These are phyloP conservation scores for Boletellus emodensis DNA, from an alignment of 768 basidiomycete species.

Conservation along the genomic window DNA sequence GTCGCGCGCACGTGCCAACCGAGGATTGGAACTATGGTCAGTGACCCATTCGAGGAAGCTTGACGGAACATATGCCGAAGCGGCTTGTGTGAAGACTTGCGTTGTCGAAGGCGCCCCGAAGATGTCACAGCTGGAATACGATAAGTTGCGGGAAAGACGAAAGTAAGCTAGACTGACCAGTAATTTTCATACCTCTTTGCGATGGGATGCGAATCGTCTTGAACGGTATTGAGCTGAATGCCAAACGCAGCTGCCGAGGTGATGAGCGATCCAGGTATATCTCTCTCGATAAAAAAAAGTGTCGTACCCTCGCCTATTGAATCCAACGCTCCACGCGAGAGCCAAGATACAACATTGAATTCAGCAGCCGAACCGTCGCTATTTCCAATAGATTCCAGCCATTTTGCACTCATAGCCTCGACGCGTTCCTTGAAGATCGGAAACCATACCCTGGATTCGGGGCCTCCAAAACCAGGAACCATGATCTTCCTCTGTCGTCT, in stretches of 20 bases:
- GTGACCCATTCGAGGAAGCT: not conserved
- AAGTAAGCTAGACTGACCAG: not conserved
- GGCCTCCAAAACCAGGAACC: constrained; percentile 48
- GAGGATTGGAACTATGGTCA: not conserved
- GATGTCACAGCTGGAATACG: constrained; percentile 1
- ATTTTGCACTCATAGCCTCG: constrained; percentile 13
- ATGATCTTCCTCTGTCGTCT: constrained; percentile 52
- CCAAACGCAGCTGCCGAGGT: constrained; percentile 41
- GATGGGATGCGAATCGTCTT: constrained; percentile 1
- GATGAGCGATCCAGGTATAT: not conserved
- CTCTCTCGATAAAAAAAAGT: not conserved
- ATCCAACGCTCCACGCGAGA: constrained; percentile 44
- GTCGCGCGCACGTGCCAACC: not conserved
- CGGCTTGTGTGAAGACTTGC: constrained; percentile 4
- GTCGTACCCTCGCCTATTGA: constrained; percentile 3
- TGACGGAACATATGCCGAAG: not conserved
- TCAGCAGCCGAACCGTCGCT: not conserved
- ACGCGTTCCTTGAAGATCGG: constrained; percentile 43
- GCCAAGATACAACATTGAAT: constrained; percentile 22
- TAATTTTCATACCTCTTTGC: constrained; percentile 4
- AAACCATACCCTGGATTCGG: constrained; percentile 46
- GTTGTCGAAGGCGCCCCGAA: constrained; percentile 5
- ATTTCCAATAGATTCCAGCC: constrained; percentile 13
- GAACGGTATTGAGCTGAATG: constrained; percentile 11
- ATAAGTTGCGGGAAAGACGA: no score